phyloP scores from a whole-genome alignment of 2,329 filamentous ascomycete species.

The Cladosporium austrohemisphaericum region DNA sequence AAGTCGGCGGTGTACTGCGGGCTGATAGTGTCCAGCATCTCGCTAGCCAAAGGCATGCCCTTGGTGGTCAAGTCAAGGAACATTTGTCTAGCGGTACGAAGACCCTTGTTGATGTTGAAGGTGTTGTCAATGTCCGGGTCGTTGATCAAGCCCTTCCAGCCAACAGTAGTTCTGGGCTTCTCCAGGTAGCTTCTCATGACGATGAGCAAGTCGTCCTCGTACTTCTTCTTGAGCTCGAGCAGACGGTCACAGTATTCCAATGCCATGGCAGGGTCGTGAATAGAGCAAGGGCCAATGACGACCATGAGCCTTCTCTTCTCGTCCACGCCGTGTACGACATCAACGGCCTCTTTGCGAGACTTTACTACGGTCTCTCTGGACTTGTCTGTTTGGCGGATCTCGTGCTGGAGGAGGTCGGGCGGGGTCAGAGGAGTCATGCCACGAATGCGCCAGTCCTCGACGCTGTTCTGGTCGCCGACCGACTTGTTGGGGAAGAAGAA shows the following conservation, averaged over 20 bases:
- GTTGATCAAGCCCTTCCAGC: slow-evolving; percentile 99
- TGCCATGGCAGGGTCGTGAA: slow-evolving; percentile 86
- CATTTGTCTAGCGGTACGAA: slow-evolving; percentile 85
- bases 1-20: slow-evolving; percentile 96
- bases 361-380: slow-evolving; percentile 67
- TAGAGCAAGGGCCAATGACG: slow-evolving; percentile 91
- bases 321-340: slow-evolving; percentile 72
- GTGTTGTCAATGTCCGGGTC: slow-evolving; percentile 96
- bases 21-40: slow-evolving; percentile 99
- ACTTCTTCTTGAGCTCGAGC: slow-evolving; percentile 71
- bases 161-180: slow-evolving; percentile 96
- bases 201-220: slow-evolving; percentile 79
- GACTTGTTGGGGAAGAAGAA: slow-evolving; percentile 50
- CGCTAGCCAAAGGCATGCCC: slow-evolving; percentile 92
- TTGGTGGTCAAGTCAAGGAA: slow-evolving; percentile 83
- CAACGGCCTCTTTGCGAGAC: slow-evolving; percentile 65
- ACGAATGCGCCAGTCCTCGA: slow-evolving; percentile 56
- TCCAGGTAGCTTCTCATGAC: slow-evolving; percentile 99
- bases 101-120: slow-evolving; percentile 98
- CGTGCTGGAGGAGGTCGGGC: slow-evolving; percentile 78
- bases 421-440: slow-evolving; percentile 75
- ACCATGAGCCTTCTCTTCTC: slow-evolving; percentile 76
- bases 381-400: slow-evolving; percentile 65
- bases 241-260: slow-evolving; percentile 83
- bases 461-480: slow-evolving; percentile 47